Evolutionary conservation across 192 early-diverging fungal species (phyloP), one percentile per base, ranked within the genome.

Genomic region (Gryganskiella cystojenkinii): DNA sequence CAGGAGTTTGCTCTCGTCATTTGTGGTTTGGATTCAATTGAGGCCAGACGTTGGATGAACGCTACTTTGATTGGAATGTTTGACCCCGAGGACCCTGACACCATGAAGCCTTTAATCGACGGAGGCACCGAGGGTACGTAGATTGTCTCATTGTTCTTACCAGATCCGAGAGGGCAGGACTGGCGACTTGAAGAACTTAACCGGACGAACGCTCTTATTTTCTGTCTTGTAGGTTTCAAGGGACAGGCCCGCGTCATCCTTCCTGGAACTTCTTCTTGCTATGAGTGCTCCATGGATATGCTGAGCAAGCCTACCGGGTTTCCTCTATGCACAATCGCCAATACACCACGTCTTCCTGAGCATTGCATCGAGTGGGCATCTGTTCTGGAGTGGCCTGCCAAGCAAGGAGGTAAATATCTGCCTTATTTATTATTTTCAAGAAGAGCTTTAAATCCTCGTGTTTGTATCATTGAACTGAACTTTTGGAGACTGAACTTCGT

Each of bases 341-440:
- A 99, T 69, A 98, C 98, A 22, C 98, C 98, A 8, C 89, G 98
- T 5, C 80, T 99, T 31, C 98, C 98, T 3, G 98, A 99, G 71
- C 98, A 99, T 80, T 99, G 98, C 80, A 96, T 99, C 62, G 95
- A 98, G 65, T 99, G 93, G 91, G 98, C 98, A 5, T 95, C 92
- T 24, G 85, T 95, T 3, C 71, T 99, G n/a, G 91, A 93, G 67
- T 99, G 96, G 95, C 94, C 98, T 40, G 90, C 90, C 31, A 71
- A 83, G 56, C 94, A 91, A 67, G 89, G 90, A 40, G 85, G 90
- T 86, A 89, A 70, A 54, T 80, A 1, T 20, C 28, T 15, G 4
- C 6, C 4, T 46, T 34, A 34, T 44, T 3, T 57, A 5, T 24
- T 57, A 37, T 37, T 5, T 2, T 2, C 24, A 1, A n/a, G 7